Conservation (phyloP, 345 rosid species). For the Eucalyptus globulus region DNA sequence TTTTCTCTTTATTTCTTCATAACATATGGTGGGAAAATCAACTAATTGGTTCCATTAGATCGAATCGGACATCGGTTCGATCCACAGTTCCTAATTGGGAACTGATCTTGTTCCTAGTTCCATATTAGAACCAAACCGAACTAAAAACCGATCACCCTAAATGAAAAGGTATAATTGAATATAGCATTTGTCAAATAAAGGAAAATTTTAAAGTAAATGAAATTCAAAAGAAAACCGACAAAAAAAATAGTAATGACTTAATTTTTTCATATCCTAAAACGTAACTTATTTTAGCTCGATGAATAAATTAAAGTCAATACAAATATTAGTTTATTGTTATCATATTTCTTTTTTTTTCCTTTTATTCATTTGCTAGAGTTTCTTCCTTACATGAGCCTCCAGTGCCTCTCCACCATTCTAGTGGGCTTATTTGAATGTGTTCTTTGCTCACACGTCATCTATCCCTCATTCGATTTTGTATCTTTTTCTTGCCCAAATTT, state of each 20-base stretch:
- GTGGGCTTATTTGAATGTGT: too few relatives aligned
- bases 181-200: background rate
- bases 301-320: background rate
- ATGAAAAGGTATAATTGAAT: background rate
- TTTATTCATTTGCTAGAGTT: background rate
- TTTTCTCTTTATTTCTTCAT: too few relatives aligned
- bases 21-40: too few relatives aligned
- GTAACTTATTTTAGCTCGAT: background rate
- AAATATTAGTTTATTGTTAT: background rate
- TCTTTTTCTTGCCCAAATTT: too few relatives aligned
- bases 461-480: too few relatives aligned
- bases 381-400: too few relatives aligned
- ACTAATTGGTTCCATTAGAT: too few relatives aligned
- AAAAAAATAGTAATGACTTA: background rate
- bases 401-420: too few relatives aligned
- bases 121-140: rapidly evolving
- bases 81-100: too few relatives aligned
- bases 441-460: too few relatives aligned
- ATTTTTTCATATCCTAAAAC: background rate
- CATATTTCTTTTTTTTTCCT: background rate
- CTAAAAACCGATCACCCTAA: too few relatives aligned
- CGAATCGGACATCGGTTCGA: rapidly evolving
- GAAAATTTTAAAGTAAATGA: background rate
- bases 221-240: background rate
- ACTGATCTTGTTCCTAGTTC: too few relatives aligned